phyloP scores from a whole-genome alignment of 352 stramenopile species.

The Phytophthora meadii region DNA sequence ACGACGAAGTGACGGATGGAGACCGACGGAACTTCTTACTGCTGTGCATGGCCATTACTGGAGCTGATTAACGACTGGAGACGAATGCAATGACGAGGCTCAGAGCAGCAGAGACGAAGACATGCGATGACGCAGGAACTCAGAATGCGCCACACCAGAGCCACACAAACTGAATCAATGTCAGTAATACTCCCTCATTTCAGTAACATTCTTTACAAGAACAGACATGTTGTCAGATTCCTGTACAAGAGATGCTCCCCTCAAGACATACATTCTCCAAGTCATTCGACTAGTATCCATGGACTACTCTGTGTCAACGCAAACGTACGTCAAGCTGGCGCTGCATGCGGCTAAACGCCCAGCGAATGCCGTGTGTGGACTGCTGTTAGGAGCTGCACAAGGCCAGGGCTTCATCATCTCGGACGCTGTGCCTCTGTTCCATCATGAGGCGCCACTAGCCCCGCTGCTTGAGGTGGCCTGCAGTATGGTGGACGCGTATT shows the following conservation, averaged over 20 bases:
- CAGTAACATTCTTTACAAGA: slow-evolving; percentile 26
- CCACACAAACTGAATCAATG: slow-evolving; percentile 32
- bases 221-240: neutral
- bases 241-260: slow-evolving; percentile 9
- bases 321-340: slow-evolving; percentile 79
- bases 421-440: slow-evolving; percentile 82
- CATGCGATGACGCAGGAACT: slow-evolving; percentile 2
- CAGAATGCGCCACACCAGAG: slow-evolving; percentile 28
- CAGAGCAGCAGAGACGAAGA: slow-evolving; percentile 8
- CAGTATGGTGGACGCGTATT: slow-evolving; percentile 71
- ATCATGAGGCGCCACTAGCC: slow-evolving; percentile 73
- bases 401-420: slow-evolving; percentile 53
- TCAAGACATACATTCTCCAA: slow-evolving; percentile 21
- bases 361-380: slow-evolving; percentile 47
- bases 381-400: slow-evolving; percentile 66
- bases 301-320: slow-evolving; percentile 68
- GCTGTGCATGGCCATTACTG: slow-evolving; percentile 29
- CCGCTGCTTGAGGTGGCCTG: slow-evolving; percentile 74
- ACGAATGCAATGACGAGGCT: neutral
- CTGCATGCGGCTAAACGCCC: slow-evolving; percentile 76
- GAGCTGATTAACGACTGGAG: slow-evolving; percentile 2
- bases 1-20: slow-evolving; percentile 55
- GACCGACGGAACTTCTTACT: slow-evolving; percentile 47
- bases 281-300: slow-evolving; percentile 11
- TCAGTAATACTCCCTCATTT: slow-evolving; percentile 1